These are phyloP conservation scores for Astrothelium macrocarpum DNA, from an alignment of 495 filamentous ascomycete genomes.

Conservation along the genomic window DNA sequence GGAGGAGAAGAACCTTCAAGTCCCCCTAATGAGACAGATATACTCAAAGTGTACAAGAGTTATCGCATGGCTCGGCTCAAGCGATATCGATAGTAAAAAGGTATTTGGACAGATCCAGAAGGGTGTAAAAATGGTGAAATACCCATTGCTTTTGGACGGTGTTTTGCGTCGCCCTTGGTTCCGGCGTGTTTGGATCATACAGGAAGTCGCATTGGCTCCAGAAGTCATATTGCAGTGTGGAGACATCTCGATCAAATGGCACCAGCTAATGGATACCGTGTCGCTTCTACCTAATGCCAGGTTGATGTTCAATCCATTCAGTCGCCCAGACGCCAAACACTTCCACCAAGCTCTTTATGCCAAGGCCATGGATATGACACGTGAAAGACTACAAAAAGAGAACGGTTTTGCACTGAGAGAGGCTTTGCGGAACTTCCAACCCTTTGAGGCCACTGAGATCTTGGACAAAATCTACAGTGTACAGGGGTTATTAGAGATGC, in stretches of 20 bases:
- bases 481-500: background rate
- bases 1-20: slow-evolving; percentile 24
- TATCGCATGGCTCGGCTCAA: slow-evolving; percentile 13
- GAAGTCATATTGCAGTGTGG: background rate
- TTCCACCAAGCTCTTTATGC: background rate
- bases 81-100: background rate
- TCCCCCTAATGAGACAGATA: slow-evolving; percentile 29
- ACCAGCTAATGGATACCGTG: background rate
- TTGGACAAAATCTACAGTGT: background rate
- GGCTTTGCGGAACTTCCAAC: background rate
- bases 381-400: background rate
- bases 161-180: slow-evolving; percentile 5
- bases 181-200: slow-evolving; percentile 11
- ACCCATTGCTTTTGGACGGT: background rate
- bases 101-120: background rate
- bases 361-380: background rate
- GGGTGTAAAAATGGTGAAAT: background rate
- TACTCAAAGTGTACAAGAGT: slow-evolving; percentile 13
- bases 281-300: background rate
- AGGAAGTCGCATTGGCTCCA: slow-evolving; percentile 3
- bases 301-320: background rate
- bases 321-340: background rate
- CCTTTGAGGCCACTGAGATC: background rate
- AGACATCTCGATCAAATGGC: background rate
- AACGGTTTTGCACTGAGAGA: background rate